Evolutionary conservation across 202 grass and related monocot species (phyloP).

Genomic region (Carex arenaria): DNA sequence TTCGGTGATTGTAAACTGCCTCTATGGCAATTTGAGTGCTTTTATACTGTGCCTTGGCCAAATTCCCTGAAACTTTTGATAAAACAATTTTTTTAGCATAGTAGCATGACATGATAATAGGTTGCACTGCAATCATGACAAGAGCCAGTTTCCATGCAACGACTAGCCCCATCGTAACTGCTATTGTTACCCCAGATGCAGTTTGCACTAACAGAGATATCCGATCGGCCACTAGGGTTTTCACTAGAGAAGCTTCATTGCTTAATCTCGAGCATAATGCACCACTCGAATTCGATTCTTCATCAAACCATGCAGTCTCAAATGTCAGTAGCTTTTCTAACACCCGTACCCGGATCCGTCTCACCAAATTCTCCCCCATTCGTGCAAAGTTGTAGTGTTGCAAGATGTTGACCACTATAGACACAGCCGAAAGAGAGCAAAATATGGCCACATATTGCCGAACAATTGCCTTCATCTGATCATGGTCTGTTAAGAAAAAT

Average conservation of each 20-base stretch:
- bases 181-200: constrained; percentile 71
- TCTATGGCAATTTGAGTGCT: constrained; percentile 99
- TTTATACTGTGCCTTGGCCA: constrained; percentile 82
- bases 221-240: constrained; percentile 91
- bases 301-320: constrained; percentile 95
- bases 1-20: constrained; percentile 92
- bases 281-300: constrained; percentile 82
- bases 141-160: constrained; percentile 97
- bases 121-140: constrained; percentile 98
- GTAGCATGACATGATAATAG: constrained; percentile 79
- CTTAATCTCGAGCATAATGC: constrained; percentile 79
- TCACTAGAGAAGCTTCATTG: constrained; percentile 82
- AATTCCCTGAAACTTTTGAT: constrained; percentile 73
- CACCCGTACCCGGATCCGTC: constrained; percentile 74
- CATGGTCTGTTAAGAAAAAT: constrained; percentile 72
- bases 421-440: constrained; percentile 70
- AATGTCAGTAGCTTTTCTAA: constrained; percentile 94
- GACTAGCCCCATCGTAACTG: constrained; percentile 78
- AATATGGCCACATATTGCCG: constrained; percentile 74
- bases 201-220: constrained; percentile 95
- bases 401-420: constrained; percentile 72
- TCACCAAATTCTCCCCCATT: constrained; percentile 91
- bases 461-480: constrained; percentile 78
- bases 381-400: constrained; percentile 92
- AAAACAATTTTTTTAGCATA: constrained; percentile 92